phyloP scores from a whole-genome alignment of 768 basidiomycete species.

The Pleurotus citrinopileatus region DNA sequence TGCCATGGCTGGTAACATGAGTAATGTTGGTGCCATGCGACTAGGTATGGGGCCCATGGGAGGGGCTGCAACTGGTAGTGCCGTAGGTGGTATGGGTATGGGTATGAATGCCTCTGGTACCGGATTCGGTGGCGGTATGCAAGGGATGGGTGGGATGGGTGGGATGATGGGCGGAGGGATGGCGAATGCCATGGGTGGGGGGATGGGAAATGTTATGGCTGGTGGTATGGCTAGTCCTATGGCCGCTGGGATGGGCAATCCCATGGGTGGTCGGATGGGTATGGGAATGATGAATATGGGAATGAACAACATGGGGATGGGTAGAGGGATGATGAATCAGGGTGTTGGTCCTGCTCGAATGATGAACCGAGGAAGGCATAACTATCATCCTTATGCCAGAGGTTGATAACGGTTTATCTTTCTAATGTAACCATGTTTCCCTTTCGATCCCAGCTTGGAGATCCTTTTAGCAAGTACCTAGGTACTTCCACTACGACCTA shows the following conservation, averaged over 20 bases:
- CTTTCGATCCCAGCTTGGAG: no score
- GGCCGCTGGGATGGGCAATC: constrained; percentile 5
- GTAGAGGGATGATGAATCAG: constrained; percentile 8
- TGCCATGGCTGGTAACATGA: constrained; percentile 3
- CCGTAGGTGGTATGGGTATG: constrained; percentile 5
- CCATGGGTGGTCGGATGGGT: constrained; percentile 4
- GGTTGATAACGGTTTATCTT: neutral
- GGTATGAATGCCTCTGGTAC: constrained; percentile 2
- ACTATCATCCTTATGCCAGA: constrained; percentile 3
- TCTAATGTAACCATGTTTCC: neutral
- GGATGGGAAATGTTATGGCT: constrained; percentile 5
- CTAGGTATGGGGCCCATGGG: constrained; percentile 9
- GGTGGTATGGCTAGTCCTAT: constrained; percentile 7
- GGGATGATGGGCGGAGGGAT: constrained; percentile 8
- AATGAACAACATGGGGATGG: constrained; percentile 2
- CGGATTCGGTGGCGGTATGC: neutral
- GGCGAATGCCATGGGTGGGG: constrained; percentile 3
- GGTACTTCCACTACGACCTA: neutral
- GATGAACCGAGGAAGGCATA: constrained; percentile 9
- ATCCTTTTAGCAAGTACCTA: no score
- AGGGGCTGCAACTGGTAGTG: neutral
- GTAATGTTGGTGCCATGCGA: constrained; percentile 3
- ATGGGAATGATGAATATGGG: constrained; percentile 10
- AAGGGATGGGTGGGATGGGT: neutral
- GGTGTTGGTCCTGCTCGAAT: constrained; percentile 6